These are phyloP conservation scores for Penicillium maclennaniae DNA, from an alignment of 495 filamentous ascomycete genomes.

Conservation along the genomic window DNA sequence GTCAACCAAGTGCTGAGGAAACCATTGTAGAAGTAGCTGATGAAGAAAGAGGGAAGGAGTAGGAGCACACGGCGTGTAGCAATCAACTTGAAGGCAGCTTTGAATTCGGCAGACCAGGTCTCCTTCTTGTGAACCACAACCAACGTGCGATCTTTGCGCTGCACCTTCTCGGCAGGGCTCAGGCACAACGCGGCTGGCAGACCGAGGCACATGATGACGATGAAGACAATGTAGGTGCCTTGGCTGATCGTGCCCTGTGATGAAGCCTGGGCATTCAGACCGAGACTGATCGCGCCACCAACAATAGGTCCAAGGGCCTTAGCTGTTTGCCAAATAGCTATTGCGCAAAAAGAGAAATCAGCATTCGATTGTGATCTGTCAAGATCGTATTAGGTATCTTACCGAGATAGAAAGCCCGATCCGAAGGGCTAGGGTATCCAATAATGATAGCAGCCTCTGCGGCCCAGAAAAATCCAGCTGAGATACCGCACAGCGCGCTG, in stretches of 20 bases:
- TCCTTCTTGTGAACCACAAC: slow-evolving; percentile 29
- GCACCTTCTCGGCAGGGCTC: slow-evolving; percentile 32
- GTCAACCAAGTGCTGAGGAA: slow-evolving; percentile 33
- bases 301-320: slow-evolving; percentile 32
- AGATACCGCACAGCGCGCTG: slow-evolving; percentile 60
- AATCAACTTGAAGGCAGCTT: slow-evolving; percentile 24
- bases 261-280: slow-evolving; percentile 26
- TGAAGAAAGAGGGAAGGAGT: slow-evolving; percentile 31
- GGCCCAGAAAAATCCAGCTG: slow-evolving; percentile 64
- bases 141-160: slow-evolving; percentile 27
- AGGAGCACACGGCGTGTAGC: slow-evolving; percentile 26
- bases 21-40: slow-evolving; percentile 38
- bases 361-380: background rate
- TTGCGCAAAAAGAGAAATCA: background rate
- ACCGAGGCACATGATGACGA: slow-evolving; percentile 36
- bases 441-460: slow-evolving; percentile 64
- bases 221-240: slow-evolving; percentile 31
- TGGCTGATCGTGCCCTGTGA: slow-evolving; percentile 24
- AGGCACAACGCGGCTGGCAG: slow-evolving; percentile 26
- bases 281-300: slow-evolving; percentile 31
- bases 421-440: slow-evolving; percentile 57
- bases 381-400: background rate
- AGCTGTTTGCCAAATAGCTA: slow-evolving; percentile 34
- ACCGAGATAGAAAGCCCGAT: slow-evolving; percentile 48
- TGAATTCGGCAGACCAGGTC: slow-evolving; percentile 29